These are phyloP conservation scores for Lyophyllum atratum DNA, from an alignment of 768 basidiomycete genomes.

Conservation along the genomic window DNA sequence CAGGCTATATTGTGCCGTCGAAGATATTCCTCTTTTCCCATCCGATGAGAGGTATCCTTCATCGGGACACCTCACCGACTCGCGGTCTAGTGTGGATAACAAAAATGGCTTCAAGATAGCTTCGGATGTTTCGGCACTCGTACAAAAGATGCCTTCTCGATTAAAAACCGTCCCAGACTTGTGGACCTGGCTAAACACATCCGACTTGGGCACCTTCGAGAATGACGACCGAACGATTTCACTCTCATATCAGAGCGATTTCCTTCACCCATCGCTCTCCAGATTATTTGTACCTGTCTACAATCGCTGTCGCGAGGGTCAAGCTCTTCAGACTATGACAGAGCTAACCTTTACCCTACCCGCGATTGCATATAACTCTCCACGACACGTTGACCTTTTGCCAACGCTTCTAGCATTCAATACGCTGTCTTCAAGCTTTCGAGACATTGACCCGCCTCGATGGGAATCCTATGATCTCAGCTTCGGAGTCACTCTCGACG, in stretches of 20 bases:
- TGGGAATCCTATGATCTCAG: conserved; percentile 19
- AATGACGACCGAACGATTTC: neutral
- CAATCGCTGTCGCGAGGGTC: neutral
- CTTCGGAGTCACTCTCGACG: conserved; percentile 19
- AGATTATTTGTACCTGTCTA: conserved; percentile 29
- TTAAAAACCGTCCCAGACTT: conserved; percentile 9
- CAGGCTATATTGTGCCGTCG: neutral
- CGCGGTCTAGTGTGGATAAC: neutral
- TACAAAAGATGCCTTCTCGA: neutral
- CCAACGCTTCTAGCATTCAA: conserved; percentile 34
- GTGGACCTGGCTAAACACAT: conserved; percentile 9
- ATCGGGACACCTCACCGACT: neutral
- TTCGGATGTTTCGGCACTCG: neutral
- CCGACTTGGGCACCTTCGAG: neutral
- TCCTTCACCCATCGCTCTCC: conserved; percentile 23
- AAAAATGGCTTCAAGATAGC: neutral
- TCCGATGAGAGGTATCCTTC: neutral
- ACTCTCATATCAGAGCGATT: conserved; percentile 25
- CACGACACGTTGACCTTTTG: conserved; percentile 15
- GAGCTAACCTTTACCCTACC: conserved; percentile 32
- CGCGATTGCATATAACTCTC: conserved; percentile 29
- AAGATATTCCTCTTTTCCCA: neutral
- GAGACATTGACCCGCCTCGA: conserved; percentile 14
- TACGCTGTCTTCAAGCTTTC: conserved; percentile 14
- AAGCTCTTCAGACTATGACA: conserved; percentile 5